A percentile compares a stretch with the other conserved stretches of the same genome.
Evolutionary conservation across 1,139 yeast species (phyloP).

Genomic region (Pichia sp.): DNA sequence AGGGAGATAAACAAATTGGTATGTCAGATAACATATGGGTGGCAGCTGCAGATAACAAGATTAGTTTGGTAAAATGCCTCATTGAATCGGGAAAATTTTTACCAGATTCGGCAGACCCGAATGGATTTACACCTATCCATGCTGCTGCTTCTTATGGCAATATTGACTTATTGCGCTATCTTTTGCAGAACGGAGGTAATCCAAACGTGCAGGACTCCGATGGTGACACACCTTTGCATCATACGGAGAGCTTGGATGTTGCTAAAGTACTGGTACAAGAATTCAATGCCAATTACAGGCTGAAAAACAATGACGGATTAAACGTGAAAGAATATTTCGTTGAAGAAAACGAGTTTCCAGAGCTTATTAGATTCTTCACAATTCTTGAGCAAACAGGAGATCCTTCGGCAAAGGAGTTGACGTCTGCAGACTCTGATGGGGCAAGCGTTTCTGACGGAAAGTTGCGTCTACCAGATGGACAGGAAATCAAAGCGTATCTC

Average conservation of each 20-base stretch:
- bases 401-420: background rate
- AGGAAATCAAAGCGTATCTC: conserved; percentile 53
- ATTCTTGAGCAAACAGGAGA: conserved; percentile 19
- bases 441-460: conserved; percentile 26
- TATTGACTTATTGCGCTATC: conserved; percentile 54
- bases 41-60: conserved; percentile 84
- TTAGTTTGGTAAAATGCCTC: conserved; percentile 51
- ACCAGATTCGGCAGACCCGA: conserved; percentile 77
- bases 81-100: conserved; percentile 51
- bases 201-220: conserved; percentile 78
- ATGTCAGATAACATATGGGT: conserved; percentile 69
- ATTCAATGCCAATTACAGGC: conserved; percentile 58
- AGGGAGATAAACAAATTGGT: background rate
- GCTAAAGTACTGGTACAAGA: conserved; percentile 66
- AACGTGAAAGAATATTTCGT: conserved; percentile 63
- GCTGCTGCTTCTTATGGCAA: conserved; percentile 97
- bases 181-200: conserved; percentile 65
- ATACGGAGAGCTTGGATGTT: conserved; percentile 64
- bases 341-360: conserved; percentile 85
- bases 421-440: background rate
- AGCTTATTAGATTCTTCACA: conserved; percentile 57
- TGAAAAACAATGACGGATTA: conserved; percentile 67
- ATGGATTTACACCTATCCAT: conserved; percentile 93
- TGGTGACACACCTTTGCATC: conserved; percentile 95
- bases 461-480: conserved; percentile 39